Evolutionary conservation across 306 rosid genomes (phyloP).

Genomic region (Oxytropis ochrocephala): DNA sequence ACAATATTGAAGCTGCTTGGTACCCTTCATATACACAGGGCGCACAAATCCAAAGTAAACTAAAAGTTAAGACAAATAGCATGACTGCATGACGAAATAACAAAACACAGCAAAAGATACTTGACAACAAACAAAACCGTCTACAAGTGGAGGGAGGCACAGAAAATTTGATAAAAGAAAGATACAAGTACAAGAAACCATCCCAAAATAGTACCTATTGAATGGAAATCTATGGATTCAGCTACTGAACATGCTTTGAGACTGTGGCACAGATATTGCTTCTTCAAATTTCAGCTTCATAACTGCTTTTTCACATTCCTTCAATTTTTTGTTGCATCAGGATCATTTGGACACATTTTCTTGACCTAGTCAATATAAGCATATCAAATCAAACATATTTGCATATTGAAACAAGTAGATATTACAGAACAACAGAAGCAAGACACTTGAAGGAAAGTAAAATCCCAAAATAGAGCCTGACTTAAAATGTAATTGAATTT

Average conservation of each 20-base stretch:
- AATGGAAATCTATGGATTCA: conserved; percentile 62
- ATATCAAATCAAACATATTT: conserved; percentile 2
- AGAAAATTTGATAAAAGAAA: background rate
- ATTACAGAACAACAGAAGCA: background rate
- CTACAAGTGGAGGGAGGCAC: background rate
- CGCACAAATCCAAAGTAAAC: background rate
- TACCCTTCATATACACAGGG: background rate
- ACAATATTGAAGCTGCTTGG: conserved; percentile 5
- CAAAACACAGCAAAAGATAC: background rate
- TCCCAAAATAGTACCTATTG: conserved; percentile 62
- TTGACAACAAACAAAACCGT: background rate
- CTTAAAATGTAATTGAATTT: background rate
- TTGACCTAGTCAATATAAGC: conserved; percentile 58
- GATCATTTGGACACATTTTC: conserved; percentile 81
- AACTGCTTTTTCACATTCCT: conserved; percentile 96
- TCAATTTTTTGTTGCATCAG: conserved; percentile 83
- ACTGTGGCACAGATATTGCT: conserved; percentile 71
- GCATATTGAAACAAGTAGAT: background rate
- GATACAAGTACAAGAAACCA: background rate
- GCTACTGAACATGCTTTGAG: conserved; percentile 57
- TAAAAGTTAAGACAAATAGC: background rate
- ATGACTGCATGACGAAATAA: background rate
- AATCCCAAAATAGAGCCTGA: background rate
- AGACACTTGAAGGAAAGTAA: background rate
- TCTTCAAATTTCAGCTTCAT: conserved; percentile 93